Evolutionary conservation across 1,284 basidiomycete species (phyloP).

Genomic region (Cystobasidiaceae sp.): DNA sequence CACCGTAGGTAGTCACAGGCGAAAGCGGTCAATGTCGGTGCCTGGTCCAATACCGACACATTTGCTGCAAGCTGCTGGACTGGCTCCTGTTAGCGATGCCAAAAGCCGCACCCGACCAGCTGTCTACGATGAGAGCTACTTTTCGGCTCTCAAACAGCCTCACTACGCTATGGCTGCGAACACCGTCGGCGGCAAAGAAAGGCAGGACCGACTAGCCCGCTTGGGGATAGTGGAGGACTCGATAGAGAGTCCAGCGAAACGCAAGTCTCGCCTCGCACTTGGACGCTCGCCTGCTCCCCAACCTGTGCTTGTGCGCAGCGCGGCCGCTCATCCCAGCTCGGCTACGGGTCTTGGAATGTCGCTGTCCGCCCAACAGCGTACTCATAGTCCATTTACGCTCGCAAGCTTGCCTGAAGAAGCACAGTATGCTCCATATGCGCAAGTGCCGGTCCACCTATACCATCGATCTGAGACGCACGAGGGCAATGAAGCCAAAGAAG

Average conservation of each 20-base stretch:
- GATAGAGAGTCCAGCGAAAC: not conserved
- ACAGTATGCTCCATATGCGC: not conserved
- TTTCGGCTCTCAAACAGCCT: not conserved
- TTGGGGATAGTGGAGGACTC: not conserved
- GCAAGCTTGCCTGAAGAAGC: too few relatives aligned
- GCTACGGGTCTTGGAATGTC: too few relatives aligned
- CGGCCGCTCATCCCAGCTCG: not conserved
- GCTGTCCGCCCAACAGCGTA: too few relatives aligned
- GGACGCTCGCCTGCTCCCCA: not conserved
- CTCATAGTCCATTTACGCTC: too few relatives aligned
- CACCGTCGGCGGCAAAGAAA: not conserved
- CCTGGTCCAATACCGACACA: not conserved
- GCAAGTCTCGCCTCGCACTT: too few relatives aligned
- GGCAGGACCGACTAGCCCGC: not conserved
- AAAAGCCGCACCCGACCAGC: not conserved
- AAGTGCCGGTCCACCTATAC: not conserved
- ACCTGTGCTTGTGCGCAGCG: not conserved
- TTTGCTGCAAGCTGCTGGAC: not conserved
- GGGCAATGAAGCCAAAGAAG: not conserved
- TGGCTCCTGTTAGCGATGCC: not conserved
- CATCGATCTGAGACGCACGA: not conserved
- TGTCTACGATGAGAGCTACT: slow-evolving; percentile 19
- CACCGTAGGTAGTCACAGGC: slow-evolving; percentile 3
- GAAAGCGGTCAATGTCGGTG: slow-evolving; percentile 16
- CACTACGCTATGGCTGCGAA: not conserved